Evolutionary conservation across 805 yeast species (phyloP).

Genomic region (Candida lessepsii): DNA sequence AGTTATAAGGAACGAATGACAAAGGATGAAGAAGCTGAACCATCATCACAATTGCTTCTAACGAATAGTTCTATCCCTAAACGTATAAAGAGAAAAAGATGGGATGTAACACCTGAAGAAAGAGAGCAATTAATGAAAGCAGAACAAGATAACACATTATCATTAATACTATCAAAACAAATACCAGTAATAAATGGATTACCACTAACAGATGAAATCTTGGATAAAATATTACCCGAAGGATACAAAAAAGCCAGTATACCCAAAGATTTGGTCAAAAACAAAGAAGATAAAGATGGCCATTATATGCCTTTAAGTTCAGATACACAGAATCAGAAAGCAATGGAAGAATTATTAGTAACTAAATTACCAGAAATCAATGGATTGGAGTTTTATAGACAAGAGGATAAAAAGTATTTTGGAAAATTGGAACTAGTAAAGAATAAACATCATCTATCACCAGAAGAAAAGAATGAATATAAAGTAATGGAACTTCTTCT

Average conservation of each 20-base stretch:
- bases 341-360: slow-evolving; percentile 20
- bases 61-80: no score
- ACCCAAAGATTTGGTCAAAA: slow-evolving; percentile 28
- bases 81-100: slow-evolving; percentile 35
- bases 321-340: slow-evolving; percentile 18
- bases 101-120: slow-evolving; percentile 46
- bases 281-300: background rate
- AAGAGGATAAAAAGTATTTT: slow-evolving; percentile 70
- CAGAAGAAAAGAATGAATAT: slow-evolving; percentile 57
- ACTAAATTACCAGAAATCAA: slow-evolving; percentile 42
- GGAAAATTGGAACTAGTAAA: slow-evolving; percentile 47
- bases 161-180: slow-evolving; percentile 10
- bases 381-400: slow-evolving; percentile 67
- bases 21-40: background rate
- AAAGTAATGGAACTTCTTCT: slow-evolving; percentile 63
- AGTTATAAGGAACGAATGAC: slow-evolving; percentile 27
- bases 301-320: slow-evolving; percentile 51
- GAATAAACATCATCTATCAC: slow-evolving; percentile 26
- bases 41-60: background rate
- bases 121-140: slow-evolving; percentile 17
- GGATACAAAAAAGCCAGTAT: slow-evolving; percentile 47
- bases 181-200: slow-evolving; percentile 29
- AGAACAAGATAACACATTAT: slow-evolving; percentile 3
- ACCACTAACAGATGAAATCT: slow-evolving; percentile 43
- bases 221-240: slow-evolving; percentile 50